These are phyloP conservation scores for Pleomassaria siparia DNA, from an alignment of 2,329 filamentous ascomycete genomes.

Conservation along the genomic window DNA sequence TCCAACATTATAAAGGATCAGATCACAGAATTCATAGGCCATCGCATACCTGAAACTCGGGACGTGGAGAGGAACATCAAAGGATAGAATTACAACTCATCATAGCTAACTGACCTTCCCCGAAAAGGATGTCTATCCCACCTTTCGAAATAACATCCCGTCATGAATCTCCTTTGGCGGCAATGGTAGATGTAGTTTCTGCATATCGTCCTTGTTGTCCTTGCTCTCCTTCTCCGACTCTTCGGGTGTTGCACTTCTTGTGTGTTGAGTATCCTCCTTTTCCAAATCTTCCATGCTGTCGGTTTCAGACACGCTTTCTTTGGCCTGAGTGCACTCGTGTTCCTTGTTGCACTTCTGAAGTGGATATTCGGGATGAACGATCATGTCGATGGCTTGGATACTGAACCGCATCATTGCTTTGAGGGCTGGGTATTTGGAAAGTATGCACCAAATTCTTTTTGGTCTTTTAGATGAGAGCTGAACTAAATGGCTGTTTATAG, in stretches of 20 bases:
- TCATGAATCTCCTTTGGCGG: conserved; percentile 6
- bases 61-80: no score
- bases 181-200: not conserved
- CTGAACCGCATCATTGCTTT: not conserved
- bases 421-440: not conserved
- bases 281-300: not conserved
- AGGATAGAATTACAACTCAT: no score
- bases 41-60: no score
- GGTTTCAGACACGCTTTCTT: not conserved
- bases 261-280: not conserved
- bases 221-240: not conserved
- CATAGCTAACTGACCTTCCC: no score
- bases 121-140: no score
- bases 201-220: not conserved
- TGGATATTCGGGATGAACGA: not conserved
- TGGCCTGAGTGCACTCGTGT: not conserved
- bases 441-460: no score
- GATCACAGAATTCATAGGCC: no score
- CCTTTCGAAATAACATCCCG: conserved; percentile 5
- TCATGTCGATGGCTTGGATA: not conserved
- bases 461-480: not conserved
- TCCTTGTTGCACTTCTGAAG: not conserved
- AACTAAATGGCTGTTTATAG: not conserved
- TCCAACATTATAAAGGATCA: no score
- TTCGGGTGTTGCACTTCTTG: not conserved